Base-by-base conservation (phyloP, 495 filamentous ascomycete genomes). In the Thermochaetoides thermophila region DNA sequence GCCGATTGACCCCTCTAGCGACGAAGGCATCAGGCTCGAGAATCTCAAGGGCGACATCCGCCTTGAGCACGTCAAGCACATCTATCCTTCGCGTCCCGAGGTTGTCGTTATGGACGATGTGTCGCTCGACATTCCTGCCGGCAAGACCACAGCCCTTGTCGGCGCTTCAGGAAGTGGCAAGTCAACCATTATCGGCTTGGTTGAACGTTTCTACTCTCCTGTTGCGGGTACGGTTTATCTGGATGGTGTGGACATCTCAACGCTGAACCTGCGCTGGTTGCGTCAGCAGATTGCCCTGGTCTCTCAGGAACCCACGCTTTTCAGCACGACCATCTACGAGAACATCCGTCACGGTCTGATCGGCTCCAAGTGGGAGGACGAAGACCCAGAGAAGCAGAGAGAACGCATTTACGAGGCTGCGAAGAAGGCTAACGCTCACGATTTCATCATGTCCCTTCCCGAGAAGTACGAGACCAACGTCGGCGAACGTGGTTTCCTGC, bases 391-490 rank as follows among this genome's bases (percentile, higher is more conserved):
- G 17, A 66, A 71, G 43, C 69, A 81, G 37, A 61, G 52, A 30
- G 72, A 82, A 21, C 64, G 81, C 9, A 72, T 95, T 17, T 63
- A 75, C 32, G 71, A 85, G 17, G 87, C 89, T 17, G 81, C 86
- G 11, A 78, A 74, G 46, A 91, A 81, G 73, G 77, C 89, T 21
- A 95, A 94, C 48, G 87, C 86, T 3, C 85, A 94, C 44, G 84
- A 87, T 35, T 96, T 96, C 50, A 75, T 97, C 45, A 70, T 56
- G 10, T 58, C 61, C n/a, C 61, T 96, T 4, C 87, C 89, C 0
- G 80, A 95, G 51, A 77, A 79, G 2, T 95, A 94, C 48, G 74
- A 94, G 45, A 96, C 89, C 0, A 81, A 91, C 41, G 89, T 97
- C 32, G 89, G 89, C 33, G 87, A 96, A 54, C 79, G 89, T 27